Evolutionary conservation across 2,329 filamentous ascomycete species (phyloP).

Genomic region (Claviceps humidiphila): DNA sequence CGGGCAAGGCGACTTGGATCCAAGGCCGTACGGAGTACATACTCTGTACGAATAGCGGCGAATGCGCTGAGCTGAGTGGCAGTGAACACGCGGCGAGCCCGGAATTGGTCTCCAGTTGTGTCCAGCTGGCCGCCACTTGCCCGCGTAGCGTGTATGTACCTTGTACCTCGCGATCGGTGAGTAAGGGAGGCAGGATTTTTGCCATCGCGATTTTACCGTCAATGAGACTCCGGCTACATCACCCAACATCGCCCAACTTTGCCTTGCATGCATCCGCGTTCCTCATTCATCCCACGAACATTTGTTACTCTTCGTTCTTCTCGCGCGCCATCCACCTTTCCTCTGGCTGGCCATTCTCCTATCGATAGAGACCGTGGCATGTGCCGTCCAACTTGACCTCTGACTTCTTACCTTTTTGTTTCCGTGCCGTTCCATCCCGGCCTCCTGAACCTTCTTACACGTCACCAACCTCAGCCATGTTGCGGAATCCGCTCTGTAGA

Average conservation of each 20-base stretch:
- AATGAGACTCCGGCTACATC: not conserved
- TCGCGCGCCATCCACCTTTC: not conserved
- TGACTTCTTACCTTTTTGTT: constrained; percentile 8
- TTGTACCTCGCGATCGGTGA: not conserved
- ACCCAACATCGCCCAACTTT: not conserved
- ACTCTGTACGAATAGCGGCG: too few relatives aligned
- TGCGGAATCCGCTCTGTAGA: constrained; percentile 55
- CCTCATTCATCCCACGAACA: constrained; percentile 12
- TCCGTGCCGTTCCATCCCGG: constrained; percentile 6
- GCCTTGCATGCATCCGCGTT: constrained; percentile 8
- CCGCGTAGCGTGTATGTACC: not conserved
- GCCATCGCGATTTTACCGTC: constrained; percentile 3
- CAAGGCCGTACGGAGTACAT: too few relatives aligned
- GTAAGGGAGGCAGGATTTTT: not conserved
- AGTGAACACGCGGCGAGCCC: too few relatives aligned
- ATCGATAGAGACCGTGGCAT: constrained; percentile 21
- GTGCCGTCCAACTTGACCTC: constrained; percentile 12
- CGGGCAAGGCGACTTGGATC: too few relatives aligned
- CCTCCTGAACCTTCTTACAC: constrained; percentile 5
- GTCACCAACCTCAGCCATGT: constrained; percentile 40
- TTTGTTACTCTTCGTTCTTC: constrained; percentile 22
- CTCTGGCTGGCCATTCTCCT: constrained; percentile 7
- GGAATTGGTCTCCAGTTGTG: too few relatives aligned
- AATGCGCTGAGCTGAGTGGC: too few relatives aligned
- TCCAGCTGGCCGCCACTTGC: not conserved